Conservation (phyloP, 768 basidiomycete species). For the Macrocybe gigantea region DNA sequence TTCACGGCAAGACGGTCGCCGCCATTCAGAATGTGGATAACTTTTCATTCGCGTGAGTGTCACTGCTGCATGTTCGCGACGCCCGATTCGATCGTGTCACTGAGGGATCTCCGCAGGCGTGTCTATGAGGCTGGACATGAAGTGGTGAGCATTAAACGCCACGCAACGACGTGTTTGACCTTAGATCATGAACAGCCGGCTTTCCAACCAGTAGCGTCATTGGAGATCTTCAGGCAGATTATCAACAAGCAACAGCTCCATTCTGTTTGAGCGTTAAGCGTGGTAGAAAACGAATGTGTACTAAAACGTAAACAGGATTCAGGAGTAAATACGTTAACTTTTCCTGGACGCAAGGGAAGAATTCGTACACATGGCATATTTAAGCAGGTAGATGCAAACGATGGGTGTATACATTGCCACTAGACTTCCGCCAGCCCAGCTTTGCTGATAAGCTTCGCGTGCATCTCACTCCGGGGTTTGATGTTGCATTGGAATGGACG, state of each 20-base stretch:
- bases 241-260: slow-evolving; percentile 34
- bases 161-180: background rate
- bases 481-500: too few relatives aligned
- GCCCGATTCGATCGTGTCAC: background rate
- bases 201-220: slow-evolving; percentile 52
- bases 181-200: slow-evolving; percentile 36
- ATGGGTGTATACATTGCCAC: too few relatives aligned
- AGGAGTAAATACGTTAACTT: too few relatives aligned
- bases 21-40: slow-evolving; percentile 61
- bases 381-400: too few relatives aligned
- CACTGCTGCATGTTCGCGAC: background rate
- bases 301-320: too few relatives aligned
- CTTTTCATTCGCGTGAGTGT: slow-evolving; percentile 59
- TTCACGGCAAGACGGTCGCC: slow-evolving; percentile 45
- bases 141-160: slow-evolving; percentile 37
- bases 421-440: too few relatives aligned
- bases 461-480: too few relatives aligned
- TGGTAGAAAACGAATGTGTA: too few relatives aligned
- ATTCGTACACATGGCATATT: too few relatives aligned
- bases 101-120: slow-evolving; percentile 26
- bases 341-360: too few relatives aligned
- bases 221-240: slow-evolving; percentile 56
- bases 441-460: too few relatives aligned
- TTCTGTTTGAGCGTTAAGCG: background rate
- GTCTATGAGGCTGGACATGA: slow-evolving; percentile 57